Percentiles rank a stretch among this genome's conserved stretches.
Conservation (phyloP, 2,329 filamentous ascomycete genomes). For the Capronia epimyces region DNA sequence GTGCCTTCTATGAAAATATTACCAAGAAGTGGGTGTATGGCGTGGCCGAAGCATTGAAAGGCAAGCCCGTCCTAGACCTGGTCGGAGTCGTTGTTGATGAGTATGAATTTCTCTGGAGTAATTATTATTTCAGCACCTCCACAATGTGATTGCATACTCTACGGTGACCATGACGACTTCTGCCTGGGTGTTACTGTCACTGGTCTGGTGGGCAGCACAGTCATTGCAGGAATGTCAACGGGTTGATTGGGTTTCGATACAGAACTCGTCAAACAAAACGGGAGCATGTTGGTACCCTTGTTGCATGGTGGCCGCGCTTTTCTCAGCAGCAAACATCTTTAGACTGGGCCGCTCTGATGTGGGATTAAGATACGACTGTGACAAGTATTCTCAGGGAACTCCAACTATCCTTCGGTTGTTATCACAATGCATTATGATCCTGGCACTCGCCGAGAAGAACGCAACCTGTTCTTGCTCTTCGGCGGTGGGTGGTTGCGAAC, state of each 20-base stretch:
- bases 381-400: not conserved
- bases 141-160: conserved; percentile 50
- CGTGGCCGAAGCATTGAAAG: conserved; percentile 63
- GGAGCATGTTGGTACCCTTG: not conserved
- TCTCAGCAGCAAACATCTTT: not conserved
- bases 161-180: too few species aligned
- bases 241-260: not conserved
- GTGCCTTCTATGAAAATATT: conserved; percentile 92
- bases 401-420: not conserved
- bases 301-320: not conserved
- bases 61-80: conserved; percentile 71
- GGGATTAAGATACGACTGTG: not conserved
- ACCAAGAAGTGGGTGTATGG: conserved; percentile 48
- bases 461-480: too few species aligned
- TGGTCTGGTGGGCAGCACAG: not conserved
- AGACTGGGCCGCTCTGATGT: not conserved
- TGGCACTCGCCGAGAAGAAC: too few species aligned
- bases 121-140: conserved; percentile 80
- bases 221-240: not conserved
- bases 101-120: conserved; percentile 97
- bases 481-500: too few species aligned
- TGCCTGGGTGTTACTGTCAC: not conserved
- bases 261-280: not conserved
- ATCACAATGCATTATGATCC: not conserved
- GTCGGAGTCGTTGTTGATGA: conserved; percentile 84